Base-by-base conservation (phyloP, 495 filamentous ascomycete species). In the Friedmanniomyces endolithicus region DNA sequence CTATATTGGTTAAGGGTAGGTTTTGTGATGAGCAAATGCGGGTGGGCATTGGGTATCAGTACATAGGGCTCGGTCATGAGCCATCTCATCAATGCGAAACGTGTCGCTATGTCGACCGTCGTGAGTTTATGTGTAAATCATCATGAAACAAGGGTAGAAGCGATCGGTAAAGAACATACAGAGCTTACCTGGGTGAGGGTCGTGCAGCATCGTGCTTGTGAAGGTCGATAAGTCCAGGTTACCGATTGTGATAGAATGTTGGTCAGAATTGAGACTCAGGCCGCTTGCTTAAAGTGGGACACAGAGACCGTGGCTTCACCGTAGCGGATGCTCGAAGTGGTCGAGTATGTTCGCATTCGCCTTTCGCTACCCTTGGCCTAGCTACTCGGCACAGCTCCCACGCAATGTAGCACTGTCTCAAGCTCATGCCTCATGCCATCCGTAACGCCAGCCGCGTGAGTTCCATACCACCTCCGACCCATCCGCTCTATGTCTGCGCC, bases 391-490 rank as follows among this genome's bases (percentile, higher is more conserved):
- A 50, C 20, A 33, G 47, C 47, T 12, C 12, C 31, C 6, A 2
- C 25, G 25, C 25, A 19, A n/a, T 16, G 12, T 14, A 14, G 12
- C 37, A 14, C 37, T 41, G 12, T 16, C 37, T 41, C 37, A 14
- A n/a, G 37, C 37, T 14, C 12, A 14, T 41, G 37, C 37, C 6
- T 31, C 47, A 35, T 33, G 24, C 24, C 47, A 14, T 25, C 24
- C 16, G 29, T 33, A 50, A 50, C 53, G 56, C 52, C 54, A 53
- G 19, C 52, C 52, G 12, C 37, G 27, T 19, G 57, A 58, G 20
- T 47, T 19, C 17, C 44, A 47, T 47, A 16, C 16, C 44, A 23
- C 44, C 11, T 27, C 44, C 23, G 44, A 8, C 27, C 27, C 27
- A 4, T 29, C 12, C 47, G 22, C 39, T 55, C 44, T 56, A 51